Conservation (phyloP, 805 yeast species). For the Pichia cephalocereana region DNA sequence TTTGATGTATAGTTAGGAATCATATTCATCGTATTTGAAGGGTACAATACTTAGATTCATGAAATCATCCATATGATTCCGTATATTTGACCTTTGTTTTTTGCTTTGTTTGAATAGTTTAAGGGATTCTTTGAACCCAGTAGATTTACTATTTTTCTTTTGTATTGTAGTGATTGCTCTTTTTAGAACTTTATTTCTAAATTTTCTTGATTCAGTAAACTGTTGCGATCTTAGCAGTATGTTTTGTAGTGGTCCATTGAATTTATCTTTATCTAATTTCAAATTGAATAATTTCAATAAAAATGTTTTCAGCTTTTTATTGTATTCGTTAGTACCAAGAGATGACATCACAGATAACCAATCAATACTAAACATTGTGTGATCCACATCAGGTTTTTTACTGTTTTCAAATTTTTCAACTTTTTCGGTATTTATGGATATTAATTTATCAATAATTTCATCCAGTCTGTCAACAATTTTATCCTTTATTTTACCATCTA, state of each 20-base stretch:
- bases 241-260: constrained; percentile 2
- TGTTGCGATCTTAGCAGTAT: background rate
- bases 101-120: background rate
- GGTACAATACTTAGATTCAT: background rate
- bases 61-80: background rate
- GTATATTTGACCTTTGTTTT: background rate
- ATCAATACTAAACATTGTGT: constrained; percentile 1
- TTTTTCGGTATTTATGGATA: background rate
- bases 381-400: too few species aligned
- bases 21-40: background rate
- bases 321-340: background rate
- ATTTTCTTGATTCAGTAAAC: background rate
- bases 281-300: constrained; percentile 3
- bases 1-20: background rate
- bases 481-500: constrained; percentile 10
- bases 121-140: background rate
- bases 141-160: background rate
- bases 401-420: background rate
- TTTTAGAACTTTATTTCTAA: background rate
- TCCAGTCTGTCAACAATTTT: constrained; percentile 14
- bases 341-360: constrained; percentile 5
- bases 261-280: constrained; percentile 1
- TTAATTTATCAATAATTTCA: constrained; percentile 13
- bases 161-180: background rate
- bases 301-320: background rate